phyloP scores from a whole-genome alignment of 805 yeast species.

The Dipodascus albidus region DNA sequence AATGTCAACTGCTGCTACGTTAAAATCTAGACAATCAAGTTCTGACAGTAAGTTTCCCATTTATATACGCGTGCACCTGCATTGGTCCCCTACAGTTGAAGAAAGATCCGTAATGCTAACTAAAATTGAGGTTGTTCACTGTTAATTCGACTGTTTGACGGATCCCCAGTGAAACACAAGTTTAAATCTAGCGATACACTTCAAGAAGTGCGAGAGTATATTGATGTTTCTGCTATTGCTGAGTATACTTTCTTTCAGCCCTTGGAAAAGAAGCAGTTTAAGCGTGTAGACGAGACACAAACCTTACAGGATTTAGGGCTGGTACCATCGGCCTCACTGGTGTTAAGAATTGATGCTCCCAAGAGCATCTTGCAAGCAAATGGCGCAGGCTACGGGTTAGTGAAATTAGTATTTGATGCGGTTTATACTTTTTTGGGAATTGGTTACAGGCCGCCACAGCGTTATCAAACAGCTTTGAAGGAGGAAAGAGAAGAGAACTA shows the following conservation, averaged over 20 bases:
- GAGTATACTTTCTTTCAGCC: constrained; percentile 42
- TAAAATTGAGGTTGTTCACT: constrained; percentile 27
- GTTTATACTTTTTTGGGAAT: constrained; percentile 20
- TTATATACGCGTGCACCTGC: not conserved
- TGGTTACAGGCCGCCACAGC: constrained; percentile 8
- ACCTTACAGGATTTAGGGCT: constrained; percentile 45
- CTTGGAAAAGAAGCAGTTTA: constrained; percentile 52
- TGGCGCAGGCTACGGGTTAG: constrained; percentile 6
- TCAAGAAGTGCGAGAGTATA: constrained; percentile 48
- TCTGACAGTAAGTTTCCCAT: not conserved
- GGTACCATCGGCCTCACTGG: constrained; percentile 62
- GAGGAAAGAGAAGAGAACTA: not conserved
- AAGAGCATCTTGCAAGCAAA: constrained; percentile 8
- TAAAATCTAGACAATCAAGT: not conserved
- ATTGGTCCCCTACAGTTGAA: not conserved
- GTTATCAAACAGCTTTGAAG: not conserved
- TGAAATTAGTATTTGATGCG: constrained; percentile 15
- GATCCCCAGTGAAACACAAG: constrained; percentile 40
- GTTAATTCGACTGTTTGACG: constrained; percentile 58
- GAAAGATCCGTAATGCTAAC: not conserved
- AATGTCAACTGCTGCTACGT: not conserved
- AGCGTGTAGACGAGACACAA: constrained; percentile 47
- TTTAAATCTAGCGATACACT: constrained; percentile 39
- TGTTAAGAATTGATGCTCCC: constrained; percentile 46
- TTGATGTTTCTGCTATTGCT: constrained; percentile 39